A percentile compares a stretch with the other conserved stretches of the same genome.
These are phyloP conservation scores for Fusarium algeriense DNA, from an alignment of 2,329 filamentous ascomycete species.

Conservation along the genomic window DNA sequence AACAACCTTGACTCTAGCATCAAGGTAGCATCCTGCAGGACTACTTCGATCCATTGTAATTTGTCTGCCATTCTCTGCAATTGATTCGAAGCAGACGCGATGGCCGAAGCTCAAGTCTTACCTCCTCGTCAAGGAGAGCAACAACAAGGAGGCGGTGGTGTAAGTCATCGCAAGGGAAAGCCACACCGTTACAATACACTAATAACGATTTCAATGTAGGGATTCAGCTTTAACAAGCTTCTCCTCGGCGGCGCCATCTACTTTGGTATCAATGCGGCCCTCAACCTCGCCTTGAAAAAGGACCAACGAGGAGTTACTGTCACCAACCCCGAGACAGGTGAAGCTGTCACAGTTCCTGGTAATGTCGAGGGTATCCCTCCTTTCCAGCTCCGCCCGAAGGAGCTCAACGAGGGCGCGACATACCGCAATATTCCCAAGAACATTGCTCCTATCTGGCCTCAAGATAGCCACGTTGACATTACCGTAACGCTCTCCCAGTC, in stretches of 20 bases:
- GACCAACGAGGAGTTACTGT: slow-evolving; percentile 61
- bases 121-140: slow-evolving; percentile 44
- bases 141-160: slow-evolving; percentile 43
- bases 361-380: slow-evolving; percentile 71
- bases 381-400: slow-evolving; percentile 73
- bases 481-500: slow-evolving; percentile 85
- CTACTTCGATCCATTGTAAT: slow-evolving; percentile 4
- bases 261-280: slow-evolving; percentile 69
- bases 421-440: slow-evolving; percentile 75
- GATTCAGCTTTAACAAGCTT: slow-evolving; percentile 60
- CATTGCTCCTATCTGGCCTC: slow-evolving; percentile 89
- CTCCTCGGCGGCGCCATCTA: slow-evolving; percentile 67
- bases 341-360: slow-evolving; percentile 64
- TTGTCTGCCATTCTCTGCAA: not conserved
- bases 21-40: slow-evolving; percentile 18
- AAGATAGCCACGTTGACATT: slow-evolving; percentile 83
- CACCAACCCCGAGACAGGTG: slow-evolving; percentile 63
- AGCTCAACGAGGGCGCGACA: slow-evolving; percentile 70
- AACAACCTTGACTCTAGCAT: slow-evolving; percentile 32
- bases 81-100: slow-evolving; percentile 31
- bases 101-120: slow-evolving; percentile 47
- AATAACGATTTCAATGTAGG: slow-evolving; percentile 40
- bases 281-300: slow-evolving; percentile 66
- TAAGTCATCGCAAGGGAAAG: slow-evolving; percentile 41
- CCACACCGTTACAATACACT: slow-evolving; percentile 10